These are phyloP conservation scores for Parsonsia alboflavescens DNA, from an alignment of 257 asterid genomes.

Conservation along the genomic window DNA sequence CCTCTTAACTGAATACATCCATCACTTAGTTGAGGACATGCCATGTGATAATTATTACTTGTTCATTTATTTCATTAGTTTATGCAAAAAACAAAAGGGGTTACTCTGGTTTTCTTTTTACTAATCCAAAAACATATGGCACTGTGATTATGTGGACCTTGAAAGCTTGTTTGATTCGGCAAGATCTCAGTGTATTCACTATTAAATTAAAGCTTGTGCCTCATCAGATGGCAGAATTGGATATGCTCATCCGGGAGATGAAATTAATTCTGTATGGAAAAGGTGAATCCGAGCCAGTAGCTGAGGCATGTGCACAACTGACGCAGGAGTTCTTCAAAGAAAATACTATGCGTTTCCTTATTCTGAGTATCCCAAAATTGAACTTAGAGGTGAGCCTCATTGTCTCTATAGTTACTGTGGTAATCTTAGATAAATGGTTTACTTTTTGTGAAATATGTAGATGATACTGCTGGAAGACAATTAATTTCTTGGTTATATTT, in stretches of 20 bases:
- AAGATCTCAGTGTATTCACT: neutral
- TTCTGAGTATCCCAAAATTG: constrained; percentile 60
- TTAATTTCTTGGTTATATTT: neutral
- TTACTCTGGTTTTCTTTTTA: neutral
- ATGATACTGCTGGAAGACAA: neutral
- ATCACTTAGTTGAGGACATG: neutral
- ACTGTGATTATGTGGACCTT: neutral
- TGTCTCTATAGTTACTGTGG: neutral
- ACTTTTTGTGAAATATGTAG: neutral
- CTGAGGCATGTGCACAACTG: constrained; percentile 66
- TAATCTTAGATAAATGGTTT: neutral
- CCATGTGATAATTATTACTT: neutral
- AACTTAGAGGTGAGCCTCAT: constrained; percentile 59
- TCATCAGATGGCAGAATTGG: constrained; percentile 70
- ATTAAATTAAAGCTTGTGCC: constrained; percentile 6
- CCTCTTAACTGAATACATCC: neutral
- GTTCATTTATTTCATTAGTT: neutral
- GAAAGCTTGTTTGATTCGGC: neutral
- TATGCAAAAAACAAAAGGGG: neutral
- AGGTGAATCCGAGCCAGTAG: constrained; percentile 63
- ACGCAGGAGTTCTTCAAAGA: constrained; percentile 68
- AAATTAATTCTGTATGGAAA: constrained; percentile 69
- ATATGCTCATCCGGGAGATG: constrained; percentile 46
- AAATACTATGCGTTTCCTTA: constrained; percentile 61
- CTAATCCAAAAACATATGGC: too few species aligned